Evolutionary conservation across 192 early-diverging fungal genomes (phyloP), one percentile per base, ranked within the genome.

Genomic region (Coemansia sp.): DNA sequence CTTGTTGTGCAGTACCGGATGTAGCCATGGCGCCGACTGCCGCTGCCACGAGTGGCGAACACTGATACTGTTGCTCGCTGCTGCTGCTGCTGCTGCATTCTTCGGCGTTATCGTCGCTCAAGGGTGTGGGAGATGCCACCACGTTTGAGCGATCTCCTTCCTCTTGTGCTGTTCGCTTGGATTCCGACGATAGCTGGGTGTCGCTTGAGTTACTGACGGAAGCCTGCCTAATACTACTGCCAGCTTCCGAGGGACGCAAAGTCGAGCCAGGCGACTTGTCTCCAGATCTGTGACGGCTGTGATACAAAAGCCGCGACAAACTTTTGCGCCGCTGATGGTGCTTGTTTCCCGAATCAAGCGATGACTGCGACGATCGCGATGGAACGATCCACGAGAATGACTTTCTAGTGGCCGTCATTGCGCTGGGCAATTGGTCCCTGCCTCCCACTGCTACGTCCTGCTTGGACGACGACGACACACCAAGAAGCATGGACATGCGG

Each of bases 11-110:
- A 4, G 48, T 20, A 20, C 23, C 61, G 17, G 67, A 58, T 3
- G 61, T 41, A 0, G 58, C 56, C 61, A 67, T 59, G 36, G 54
- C 62, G 22, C 57, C 46, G 40, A 67, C 19, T 3, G 65, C 62
- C 2, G 65, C 71, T 14, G 65, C 71, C 34, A 74, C 23, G 7
- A 59, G 65, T 40, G 65, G 58, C 25, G 43, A 34, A 11, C 41
- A 54, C 17, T 56, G 40, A 53, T 50, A 43, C 50, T 23, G 48
- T 2, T 11, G 19, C 48, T 50, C 48, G 22, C 48, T 50, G 22
- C 13, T 50, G 19, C 22, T 23, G 10, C 48, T 50, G 22, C 22
- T 50, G 43, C 15, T 46, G 43, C 13, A 4, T 0, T 25, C 13
- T 5, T 50, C 22, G 48, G 8, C 48, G 10, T 50, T n/a, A 5